Evolutionary conservation across 257 asterid genomes (phyloP).

Genomic region (Eucommia ulmoides): DNA sequence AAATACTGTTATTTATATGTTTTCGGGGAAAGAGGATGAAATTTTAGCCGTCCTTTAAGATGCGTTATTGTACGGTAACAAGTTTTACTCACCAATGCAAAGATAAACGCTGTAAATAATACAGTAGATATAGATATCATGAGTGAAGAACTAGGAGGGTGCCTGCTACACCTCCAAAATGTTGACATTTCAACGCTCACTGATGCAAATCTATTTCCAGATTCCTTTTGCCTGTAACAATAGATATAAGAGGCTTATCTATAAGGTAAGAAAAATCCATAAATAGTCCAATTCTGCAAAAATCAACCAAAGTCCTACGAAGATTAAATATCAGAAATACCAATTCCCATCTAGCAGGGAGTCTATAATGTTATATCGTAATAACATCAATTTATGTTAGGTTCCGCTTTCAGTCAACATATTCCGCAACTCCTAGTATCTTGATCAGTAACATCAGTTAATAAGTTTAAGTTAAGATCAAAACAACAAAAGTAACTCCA

Average conservation of each 20-base stretch:
- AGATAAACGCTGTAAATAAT: slow-evolving; percentile 23
- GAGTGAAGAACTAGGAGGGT: slow-evolving; percentile 22
- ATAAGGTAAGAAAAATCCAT: too few species aligned
- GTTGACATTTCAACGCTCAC: slow-evolving; percentile 30
- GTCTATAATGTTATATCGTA: background rate
- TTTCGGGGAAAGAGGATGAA: background rate
- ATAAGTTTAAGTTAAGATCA: too few species aligned
- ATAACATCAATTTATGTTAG: background rate
- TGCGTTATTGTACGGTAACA: slow-evolving; percentile 15
- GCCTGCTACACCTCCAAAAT: slow-evolving; percentile 18
- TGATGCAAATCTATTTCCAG: slow-evolving; percentile 76
- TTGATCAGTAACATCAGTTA: too few species aligned
- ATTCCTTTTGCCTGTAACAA: slow-evolving; percentile 34
- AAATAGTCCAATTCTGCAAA: too few species aligned
- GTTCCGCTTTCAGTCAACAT: too few species aligned
- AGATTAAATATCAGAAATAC: too few species aligned
- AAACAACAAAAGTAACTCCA: too few species aligned
- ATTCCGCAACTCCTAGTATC: too few species aligned
- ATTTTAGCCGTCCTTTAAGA: slow-evolving; percentile 15
- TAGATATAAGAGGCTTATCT: too few species aligned
- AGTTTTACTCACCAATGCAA: slow-evolving; percentile 27
- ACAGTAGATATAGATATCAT: slow-evolving; percentile 25
- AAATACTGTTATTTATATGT: too few species aligned
- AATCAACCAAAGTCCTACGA: too few species aligned
- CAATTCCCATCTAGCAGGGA: too few species aligned